These are phyloP conservation scores for Epichloe gansuensis DNA, from an alignment of 2,329 filamentous ascomycete species.

Conservation along the genomic window DNA sequence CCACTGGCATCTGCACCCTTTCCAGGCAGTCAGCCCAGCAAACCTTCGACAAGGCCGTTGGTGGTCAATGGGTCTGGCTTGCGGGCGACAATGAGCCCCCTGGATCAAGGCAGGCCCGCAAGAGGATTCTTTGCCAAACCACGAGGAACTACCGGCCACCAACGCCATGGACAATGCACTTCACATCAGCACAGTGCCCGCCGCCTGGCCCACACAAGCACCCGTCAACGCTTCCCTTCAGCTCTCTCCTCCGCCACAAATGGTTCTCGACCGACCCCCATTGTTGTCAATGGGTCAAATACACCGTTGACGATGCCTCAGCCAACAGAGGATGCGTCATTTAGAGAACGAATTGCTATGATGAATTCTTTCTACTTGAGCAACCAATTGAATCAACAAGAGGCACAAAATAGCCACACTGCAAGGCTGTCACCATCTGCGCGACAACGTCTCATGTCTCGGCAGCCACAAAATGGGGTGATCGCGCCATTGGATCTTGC, in stretches of 20 bases:
- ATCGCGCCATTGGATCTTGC: conserved; percentile 47
- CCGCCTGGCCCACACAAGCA: not conserved
- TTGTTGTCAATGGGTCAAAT: conserved; percentile 25
- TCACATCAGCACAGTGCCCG: conserved; percentile 13
- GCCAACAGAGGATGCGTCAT: conserved; percentile 26
- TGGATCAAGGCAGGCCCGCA: conserved; percentile 10
- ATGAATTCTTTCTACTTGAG: conserved; percentile 23
- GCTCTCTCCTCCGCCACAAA: conserved; percentile 6
- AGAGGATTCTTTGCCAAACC: not conserved
- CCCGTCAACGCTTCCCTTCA: conserved; percentile 3
- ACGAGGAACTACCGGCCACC: conserved; percentile 12
- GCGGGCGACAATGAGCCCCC: conserved; percentile 17
- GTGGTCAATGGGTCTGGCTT: conserved; percentile 39
- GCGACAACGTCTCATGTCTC: conserved; percentile 26
- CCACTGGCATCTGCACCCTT: conserved; percentile 27
- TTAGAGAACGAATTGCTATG: conserved; percentile 29
- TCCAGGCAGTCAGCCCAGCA: conserved; percentile 20
- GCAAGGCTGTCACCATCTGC: conserved; percentile 21
- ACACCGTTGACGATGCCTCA: conserved; percentile 8
- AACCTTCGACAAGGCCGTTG: conserved; percentile 30
- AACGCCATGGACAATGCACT: conserved; percentile 17
- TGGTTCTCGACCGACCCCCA: conserved; percentile 17
- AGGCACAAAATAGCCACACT: conserved; percentile 16
- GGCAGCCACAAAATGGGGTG: conserved; percentile 33
- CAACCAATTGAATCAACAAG: conserved; percentile 18